These are phyloP conservation scores for Neofusicoccum umdonicola DNA, from an alignment of 2,329 filamentous ascomycete genomes.

Conservation along the genomic window DNA sequence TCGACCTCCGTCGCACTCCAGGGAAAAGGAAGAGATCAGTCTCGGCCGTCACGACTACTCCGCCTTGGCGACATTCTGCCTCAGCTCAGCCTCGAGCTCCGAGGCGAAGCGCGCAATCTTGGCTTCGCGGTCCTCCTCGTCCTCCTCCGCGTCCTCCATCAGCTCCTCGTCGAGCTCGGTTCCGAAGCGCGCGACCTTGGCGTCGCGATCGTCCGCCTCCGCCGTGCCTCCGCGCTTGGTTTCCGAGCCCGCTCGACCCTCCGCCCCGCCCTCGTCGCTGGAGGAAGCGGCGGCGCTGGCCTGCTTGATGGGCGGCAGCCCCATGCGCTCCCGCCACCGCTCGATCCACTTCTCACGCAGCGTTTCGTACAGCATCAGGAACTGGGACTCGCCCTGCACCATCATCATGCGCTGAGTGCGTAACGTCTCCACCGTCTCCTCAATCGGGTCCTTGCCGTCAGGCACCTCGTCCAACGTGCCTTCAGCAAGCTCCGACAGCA, in stretches of 20 bases:
- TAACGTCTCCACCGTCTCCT: slow-evolving; percentile 73
- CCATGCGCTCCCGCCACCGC: slow-evolving; percentile 29
- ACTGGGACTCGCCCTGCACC: slow-evolving; percentile 88
- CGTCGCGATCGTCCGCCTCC: neutral
- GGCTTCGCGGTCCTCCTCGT: neutral
- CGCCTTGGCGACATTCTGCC: slow-evolving; percentile 7
- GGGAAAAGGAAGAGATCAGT: neutral
- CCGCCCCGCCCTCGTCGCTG: neutral
- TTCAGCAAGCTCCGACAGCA: slow-evolving; percentile 75
- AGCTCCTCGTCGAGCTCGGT: slow-evolving; percentile 12
- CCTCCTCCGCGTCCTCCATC: neutral
- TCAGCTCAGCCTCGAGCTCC: slow-evolving; percentile 6
- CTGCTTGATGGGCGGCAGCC: neutral
- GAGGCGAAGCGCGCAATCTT: neutral
- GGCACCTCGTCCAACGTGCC: slow-evolving; percentile 59
- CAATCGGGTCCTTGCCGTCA: slow-evolving; percentile 65
- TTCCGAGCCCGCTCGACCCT: neutral
- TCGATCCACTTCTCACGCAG: slow-evolving; percentile 72
- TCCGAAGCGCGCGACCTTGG: slow-evolving; percentile 12
- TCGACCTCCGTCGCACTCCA: neutral
- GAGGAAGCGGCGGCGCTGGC: no score
- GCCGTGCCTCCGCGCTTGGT: neutral
- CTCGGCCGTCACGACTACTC: neutral
- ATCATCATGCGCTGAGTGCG: slow-evolving; percentile 89
- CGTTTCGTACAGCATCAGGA: slow-evolving; percentile 84